These are phyloP conservation scores for Neonothopanus nambi DNA, from an alignment of 1,284 basidiomycete genomes.

Conservation along the genomic window DNA sequence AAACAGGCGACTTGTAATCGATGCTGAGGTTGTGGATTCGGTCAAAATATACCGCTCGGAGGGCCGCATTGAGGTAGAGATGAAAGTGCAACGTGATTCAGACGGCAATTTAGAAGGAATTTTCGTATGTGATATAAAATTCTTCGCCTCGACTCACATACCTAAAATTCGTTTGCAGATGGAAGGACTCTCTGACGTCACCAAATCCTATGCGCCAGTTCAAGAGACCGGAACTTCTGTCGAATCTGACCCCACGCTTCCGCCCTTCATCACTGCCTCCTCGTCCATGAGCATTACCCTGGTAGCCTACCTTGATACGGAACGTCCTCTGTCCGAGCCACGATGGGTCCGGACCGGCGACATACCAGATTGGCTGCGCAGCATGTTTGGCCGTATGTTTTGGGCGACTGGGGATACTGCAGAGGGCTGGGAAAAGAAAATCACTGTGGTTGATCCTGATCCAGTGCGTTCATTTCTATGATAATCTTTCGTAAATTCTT, in stretches of 20 bases:
- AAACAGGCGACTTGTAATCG: slow-evolving; percentile 84
- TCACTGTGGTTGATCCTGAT: slow-evolving; percentile 91
- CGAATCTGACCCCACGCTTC: slow-evolving; percentile 59
- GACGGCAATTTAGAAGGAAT: slow-evolving; percentile 70
- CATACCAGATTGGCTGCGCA: slow-evolving; percentile 89
- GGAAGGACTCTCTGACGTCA: slow-evolving; percentile 72
- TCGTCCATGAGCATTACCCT: slow-evolving; percentile 57
- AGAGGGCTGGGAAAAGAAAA: slow-evolving; percentile 91
- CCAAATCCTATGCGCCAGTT: slow-evolving; percentile 67
- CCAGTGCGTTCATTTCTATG: slow-evolving; percentile 62
- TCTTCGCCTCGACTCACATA: slow-evolving; percentile 3
- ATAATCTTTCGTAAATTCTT: slow-evolving; percentile 15
- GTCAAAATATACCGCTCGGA: slow-evolving; percentile 82
- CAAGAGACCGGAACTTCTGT: slow-evolving; percentile 45
- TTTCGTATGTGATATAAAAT: slow-evolving; percentile 49
- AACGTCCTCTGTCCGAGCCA: slow-evolving; percentile 87
- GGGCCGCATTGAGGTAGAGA: slow-evolving; percentile 81
- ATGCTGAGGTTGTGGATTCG: slow-evolving; percentile 83
- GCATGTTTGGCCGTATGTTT: slow-evolving; percentile 83
- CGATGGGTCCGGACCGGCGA: slow-evolving; percentile 96
- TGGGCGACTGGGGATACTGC: slow-evolving; percentile 72
- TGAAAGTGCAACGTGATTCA: slow-evolving; percentile 59
- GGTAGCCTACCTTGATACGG: slow-evolving; percentile 77
- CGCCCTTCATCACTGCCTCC: slow-evolving; percentile 59
- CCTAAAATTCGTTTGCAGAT: slow-evolving; percentile 48